Conservation (phyloP, 1,139 yeast species). For the Pichia sp. region DNA sequence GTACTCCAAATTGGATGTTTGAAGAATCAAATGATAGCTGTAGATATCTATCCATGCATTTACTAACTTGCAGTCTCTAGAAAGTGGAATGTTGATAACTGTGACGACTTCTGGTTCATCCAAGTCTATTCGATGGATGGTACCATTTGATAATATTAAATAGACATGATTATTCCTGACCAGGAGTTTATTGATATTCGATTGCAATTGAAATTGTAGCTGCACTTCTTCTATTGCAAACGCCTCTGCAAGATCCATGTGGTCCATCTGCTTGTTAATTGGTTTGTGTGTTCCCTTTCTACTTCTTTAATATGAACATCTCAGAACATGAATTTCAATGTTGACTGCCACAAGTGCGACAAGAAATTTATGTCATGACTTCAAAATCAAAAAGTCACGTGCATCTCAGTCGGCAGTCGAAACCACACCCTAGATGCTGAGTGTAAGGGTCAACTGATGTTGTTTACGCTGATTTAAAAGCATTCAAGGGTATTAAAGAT, state of each 20-base stretch:
- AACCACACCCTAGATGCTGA: no score
- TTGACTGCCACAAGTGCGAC: no score
- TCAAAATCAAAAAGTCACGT: no score
- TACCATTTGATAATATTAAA: conserved; percentile 36
- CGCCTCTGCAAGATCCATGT: background rate
- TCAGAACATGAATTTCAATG: no score
- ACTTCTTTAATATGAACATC: no score
- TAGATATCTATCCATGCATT: conserved; percentile 38
- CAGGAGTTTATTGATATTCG: conserved; percentile 32
- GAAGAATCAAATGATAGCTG: conserved; percentile 41
- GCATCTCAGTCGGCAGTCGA: no score
- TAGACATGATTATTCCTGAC: conserved; percentile 42
- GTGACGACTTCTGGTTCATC: conserved; percentile 46
- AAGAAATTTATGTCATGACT: no score
- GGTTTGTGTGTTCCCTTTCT: background rate
- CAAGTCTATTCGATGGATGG: conserved; percentile 43
- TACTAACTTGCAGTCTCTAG: conserved; percentile 24
- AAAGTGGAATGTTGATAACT: conserved; percentile 23
- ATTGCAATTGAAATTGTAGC: conserved; percentile 40
- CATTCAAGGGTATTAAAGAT: no score
- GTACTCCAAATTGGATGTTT: conserved; percentile 37
- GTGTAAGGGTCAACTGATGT: no score
- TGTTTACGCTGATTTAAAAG: no score
- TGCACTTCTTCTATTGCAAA: conserved; percentile 41
- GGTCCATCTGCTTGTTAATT: background rate